phyloP scores from a whole-genome alignment of 1,284 basidiomycete genomes.

The Fomitiporia mediterranea region DNA sequence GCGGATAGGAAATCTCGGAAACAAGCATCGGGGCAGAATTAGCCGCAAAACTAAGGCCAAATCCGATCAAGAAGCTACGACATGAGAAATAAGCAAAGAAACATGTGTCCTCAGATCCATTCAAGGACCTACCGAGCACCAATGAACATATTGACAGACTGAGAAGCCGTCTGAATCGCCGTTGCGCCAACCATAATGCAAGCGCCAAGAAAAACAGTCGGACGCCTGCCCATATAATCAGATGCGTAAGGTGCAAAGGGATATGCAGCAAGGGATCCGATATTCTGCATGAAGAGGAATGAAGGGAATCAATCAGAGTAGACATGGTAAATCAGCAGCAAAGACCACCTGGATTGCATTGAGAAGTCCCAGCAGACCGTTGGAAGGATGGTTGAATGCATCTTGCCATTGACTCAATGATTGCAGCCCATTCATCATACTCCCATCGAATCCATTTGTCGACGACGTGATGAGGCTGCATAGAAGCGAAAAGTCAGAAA shows the following conservation, averaged over 20 bases:
- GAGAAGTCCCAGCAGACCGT: conserved; percentile 29
- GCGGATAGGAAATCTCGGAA: conserved; percentile 52
- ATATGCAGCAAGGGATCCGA: conserved; percentile 24
- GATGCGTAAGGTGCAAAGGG: conserved; percentile 30
- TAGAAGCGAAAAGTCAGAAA: conserved; percentile 5
- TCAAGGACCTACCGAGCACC: conserved; percentile 32
- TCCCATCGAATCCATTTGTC: conserved; percentile 28
- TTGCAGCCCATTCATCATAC: conserved; percentile 29
- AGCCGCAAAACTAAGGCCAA: conserved; percentile 49
- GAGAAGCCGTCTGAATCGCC: conserved; percentile 29
- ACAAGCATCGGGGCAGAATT: conserved; percentile 48
- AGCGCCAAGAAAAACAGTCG: conserved; percentile 29
- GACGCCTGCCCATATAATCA: conserved; percentile 28
- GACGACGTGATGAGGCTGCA: conserved; percentile 26
- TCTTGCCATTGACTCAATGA: conserved; percentile 27
- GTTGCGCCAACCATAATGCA: conserved; percentile 27
- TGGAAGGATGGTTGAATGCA: conserved; percentile 32
- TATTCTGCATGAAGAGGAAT: too few species aligned
- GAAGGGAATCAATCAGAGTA: not conserved
- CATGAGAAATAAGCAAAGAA: not conserved
- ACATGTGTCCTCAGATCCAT: not conserved
- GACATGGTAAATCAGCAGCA: not conserved
- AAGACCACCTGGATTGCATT: conserved; percentile 36
- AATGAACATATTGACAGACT: conserved; percentile 31
- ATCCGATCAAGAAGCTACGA: conserved; percentile 47